A percentile compares a stretch with the other conserved stretches of the same genome.
These are phyloP conservation scores for Pestalotiopsis sp. DNA, from an alignment of 2,329 filamentous ascomycete genomes.

Conservation along the genomic window DNA sequence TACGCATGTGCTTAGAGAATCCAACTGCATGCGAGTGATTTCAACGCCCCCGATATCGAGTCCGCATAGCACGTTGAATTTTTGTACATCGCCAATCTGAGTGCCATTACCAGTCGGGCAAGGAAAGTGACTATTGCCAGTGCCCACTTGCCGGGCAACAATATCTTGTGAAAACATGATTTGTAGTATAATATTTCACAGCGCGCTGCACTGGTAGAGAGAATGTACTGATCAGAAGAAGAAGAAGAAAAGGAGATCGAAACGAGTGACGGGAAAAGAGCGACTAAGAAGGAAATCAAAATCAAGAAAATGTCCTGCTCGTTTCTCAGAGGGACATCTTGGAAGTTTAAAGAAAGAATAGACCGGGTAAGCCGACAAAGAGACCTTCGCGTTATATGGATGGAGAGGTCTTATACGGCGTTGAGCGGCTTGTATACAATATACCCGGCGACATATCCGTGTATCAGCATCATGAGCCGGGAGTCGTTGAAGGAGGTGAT, in stretches of 20 bases:
- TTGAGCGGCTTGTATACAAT: background rate
- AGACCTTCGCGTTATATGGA: background rate
- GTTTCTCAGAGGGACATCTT: background rate
- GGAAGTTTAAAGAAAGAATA: background rate
- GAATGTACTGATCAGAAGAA: background rate
- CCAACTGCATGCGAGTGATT: constrained; percentile 18
- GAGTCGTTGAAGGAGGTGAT: background rate
- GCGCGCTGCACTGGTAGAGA: background rate
- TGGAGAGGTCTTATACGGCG: background rate
- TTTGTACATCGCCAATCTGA: constrained; percentile 18
- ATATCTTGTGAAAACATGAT: background rate
- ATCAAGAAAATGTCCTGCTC: background rate
- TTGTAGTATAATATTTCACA: background rate
- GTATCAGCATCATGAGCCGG: background rate
- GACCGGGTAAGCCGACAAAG: background rate
- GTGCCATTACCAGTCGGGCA: constrained; percentile 23
- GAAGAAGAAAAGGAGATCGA: background rate
- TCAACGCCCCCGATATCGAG: constrained; percentile 18
- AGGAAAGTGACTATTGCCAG: constrained; percentile 13
- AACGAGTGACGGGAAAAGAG: background rate
- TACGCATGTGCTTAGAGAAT: constrained; percentile 18
- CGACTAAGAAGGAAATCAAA: background rate
- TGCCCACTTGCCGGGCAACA: background rate
- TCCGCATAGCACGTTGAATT: constrained; percentile 21
- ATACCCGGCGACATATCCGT: background rate